Conservation (phyloP, 495 filamentous ascomycete genomes). For the Neurospora sp. region DNA sequence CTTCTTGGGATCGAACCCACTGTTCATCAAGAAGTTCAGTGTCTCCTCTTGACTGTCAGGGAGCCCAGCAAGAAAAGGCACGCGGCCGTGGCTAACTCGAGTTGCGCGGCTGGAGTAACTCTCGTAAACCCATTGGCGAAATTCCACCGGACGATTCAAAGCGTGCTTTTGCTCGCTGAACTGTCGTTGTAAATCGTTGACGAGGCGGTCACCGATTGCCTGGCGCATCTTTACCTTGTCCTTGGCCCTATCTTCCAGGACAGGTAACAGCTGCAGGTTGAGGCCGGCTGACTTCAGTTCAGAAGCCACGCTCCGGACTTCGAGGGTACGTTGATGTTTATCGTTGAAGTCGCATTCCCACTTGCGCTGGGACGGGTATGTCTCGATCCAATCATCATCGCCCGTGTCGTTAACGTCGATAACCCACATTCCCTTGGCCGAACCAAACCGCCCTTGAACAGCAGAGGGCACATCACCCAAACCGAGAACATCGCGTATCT, state of each 20-base stretch:
- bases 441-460: constrained; percentile 74
- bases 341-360: constrained; percentile 53
- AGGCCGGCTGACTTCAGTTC: constrained; percentile 54
- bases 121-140: constrained; percentile 49
- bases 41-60: constrained; percentile 41
- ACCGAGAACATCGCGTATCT: constrained; percentile 48
- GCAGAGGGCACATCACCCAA: constrained; percentile 55
- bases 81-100: constrained; percentile 23
- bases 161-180: constrained; percentile 50
- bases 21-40: constrained; percentile 46
- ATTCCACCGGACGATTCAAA: constrained; percentile 37
- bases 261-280: constrained; percentile 68
- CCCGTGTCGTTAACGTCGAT: constrained; percentile 43
- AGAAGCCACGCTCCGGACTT: constrained; percentile 55
- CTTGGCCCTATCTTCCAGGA: constrained; percentile 59
- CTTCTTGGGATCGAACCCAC: constrained; percentile 54
- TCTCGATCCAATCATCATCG: constrained; percentile 59
- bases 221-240: constrained; percentile 37
- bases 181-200: constrained; percentile 47
- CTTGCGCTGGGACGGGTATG: constrained; percentile 72
- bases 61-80: constrained; percentile 41
- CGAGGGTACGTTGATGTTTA: constrained; percentile 51
- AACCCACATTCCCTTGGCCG: constrained; percentile 88
- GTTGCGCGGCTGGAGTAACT: constrained; percentile 25
- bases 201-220: constrained; percentile 49